Conservation (phyloP, 2,329 filamentous ascomycete genomes). For the Cercospora sp. region DNA sequence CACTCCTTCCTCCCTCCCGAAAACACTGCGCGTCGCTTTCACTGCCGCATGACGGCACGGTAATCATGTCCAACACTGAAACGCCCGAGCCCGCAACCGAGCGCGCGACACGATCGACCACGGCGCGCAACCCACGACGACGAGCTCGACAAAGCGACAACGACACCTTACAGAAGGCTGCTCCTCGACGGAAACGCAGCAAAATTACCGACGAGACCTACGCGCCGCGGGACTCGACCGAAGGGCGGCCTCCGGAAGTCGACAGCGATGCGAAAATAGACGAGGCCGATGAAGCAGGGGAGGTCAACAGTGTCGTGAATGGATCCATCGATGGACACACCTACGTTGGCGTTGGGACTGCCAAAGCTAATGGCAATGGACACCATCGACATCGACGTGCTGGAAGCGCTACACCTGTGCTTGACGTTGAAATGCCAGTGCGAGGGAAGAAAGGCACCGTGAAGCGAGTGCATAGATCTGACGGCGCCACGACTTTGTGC, state of each 20-base stretch:
- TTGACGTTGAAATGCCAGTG: constrained; percentile 26
- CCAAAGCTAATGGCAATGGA: constrained; percentile 19
- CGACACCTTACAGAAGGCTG: constrained; percentile 42
- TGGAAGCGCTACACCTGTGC: constrained; percentile 14
- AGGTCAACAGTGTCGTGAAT: constrained; percentile 23
- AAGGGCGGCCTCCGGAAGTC: constrained; percentile 8
- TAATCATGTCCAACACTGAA: constrained; percentile 9
- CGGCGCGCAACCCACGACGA: constrained; percentile 47
- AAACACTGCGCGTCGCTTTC: neutral
- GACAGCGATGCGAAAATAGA: constrained; percentile 18
- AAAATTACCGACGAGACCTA: constrained; percentile 49
- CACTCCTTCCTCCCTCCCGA: neutral
- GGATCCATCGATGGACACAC: constrained; percentile 20
- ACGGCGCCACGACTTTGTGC: constrained; percentile 53
- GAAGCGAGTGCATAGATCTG: constrained; percentile 33
- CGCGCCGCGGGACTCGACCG: constrained; percentile 26
- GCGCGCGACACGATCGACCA: constrained; percentile 36
- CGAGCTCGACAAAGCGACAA: constrained; percentile 48
- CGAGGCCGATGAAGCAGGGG: constrained; percentile 18
- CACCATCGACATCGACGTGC: constrained; percentile 17
- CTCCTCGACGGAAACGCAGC: constrained; percentile 50
- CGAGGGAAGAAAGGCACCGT: constrained; percentile 32
- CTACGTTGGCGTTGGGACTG: neutral
- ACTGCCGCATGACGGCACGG: constrained; percentile 7
- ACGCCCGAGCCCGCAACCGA: constrained; percentile 28